Conservation (phyloP, 2,329 filamentous ascomycete genomes). For the Beauveria medogensis region DNA sequence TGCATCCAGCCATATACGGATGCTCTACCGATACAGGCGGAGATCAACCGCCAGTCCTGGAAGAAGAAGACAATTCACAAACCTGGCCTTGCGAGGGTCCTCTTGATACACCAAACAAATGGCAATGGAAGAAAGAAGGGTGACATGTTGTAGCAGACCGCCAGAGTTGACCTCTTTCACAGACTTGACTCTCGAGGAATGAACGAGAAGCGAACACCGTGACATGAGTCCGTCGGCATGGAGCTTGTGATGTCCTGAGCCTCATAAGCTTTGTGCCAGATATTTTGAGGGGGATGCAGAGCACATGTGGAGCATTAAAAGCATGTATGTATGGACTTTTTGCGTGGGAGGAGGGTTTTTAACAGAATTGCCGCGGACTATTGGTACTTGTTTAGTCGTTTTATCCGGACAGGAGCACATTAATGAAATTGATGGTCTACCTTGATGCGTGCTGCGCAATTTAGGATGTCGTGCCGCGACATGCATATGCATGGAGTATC, state of each 20-base stretch:
- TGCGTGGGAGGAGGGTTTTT: background rate
- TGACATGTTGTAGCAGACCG: background rate
- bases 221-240: background rate
- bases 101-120: background rate
- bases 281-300: background rate
- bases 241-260: background rate
- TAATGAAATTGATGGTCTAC: constrained; percentile 7
- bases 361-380: background rate
- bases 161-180: background rate
- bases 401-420: background rate
- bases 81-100: background rate
- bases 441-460: background rate
- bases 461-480: background rate
- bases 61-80: background rate
- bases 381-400: background rate
- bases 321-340: background rate
- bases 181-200: background rate
- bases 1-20: background rate
- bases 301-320: background rate
- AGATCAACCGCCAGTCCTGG: background rate
- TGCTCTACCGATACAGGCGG: background rate
- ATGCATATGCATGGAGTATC: background rate
- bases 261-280: background rate
- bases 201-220: background rate
- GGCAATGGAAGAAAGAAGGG: background rate